Evolutionary conservation across 2,329 filamentous ascomycete species (phyloP), one percentile per base, ranked within the genome.

Genomic region (Exophiala calicioides): DNA sequence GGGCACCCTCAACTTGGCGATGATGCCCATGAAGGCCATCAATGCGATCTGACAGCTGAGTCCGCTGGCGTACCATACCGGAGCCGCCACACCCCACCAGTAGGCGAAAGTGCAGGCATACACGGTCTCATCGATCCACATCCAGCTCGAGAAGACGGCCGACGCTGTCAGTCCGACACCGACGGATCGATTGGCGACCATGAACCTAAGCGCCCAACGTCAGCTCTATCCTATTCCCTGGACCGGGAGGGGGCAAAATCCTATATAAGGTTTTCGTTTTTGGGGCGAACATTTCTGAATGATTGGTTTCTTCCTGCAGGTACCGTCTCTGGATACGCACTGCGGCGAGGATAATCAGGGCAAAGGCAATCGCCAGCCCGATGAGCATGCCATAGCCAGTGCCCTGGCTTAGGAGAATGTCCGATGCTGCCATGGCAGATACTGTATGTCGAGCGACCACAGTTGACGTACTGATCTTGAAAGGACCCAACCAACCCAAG

Each of bases 21-120:
- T 58, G 5, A 77, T 71, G 3, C 74, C 74, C 1, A 77, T 62
- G 1, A 67, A 66, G 2, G 73, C 72, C 69, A 77, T 76, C 24
- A 76, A 59, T 2, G 72, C 72, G 43, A 77, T 75, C 57, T 76
- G 70, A 39, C 75, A 75, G 29, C 63, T 71, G 8, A 70, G 64
- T 7, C 68, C 69, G 36, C 62, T 62, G 31, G 61, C 65, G 62
- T 63, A 68, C 65, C 65, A 68, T 58, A 68, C 39, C 7, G 65
- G 65, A n/a, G 65, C 51, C 1, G 65, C 65, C 12, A 68, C 31
- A 7, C 65, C 66, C 43, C 62, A 68, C 8, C 53, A 53, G 41
- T 68, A 68, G 15, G 60, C 63, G 53, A 64, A 63, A 1, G 61
- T 62, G 0, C 65, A 62, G 0, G 64, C 60, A 26, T 65, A 52